These are phyloP conservation scores for Bauhinia variegata DNA, from an alignment of 306 rosid genomes.

Conservation along the genomic window DNA sequence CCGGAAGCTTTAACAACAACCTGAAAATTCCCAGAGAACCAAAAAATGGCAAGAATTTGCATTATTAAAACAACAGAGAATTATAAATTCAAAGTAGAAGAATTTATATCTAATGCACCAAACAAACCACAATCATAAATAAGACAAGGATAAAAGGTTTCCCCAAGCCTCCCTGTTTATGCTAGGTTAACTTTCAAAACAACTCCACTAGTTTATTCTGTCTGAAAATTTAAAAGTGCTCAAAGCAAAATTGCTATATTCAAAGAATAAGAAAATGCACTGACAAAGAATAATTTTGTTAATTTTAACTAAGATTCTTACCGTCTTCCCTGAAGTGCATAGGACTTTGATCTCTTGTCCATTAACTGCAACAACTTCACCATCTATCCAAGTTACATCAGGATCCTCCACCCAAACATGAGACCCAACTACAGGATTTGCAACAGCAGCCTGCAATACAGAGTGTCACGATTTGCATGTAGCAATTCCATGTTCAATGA, in stretches of 20 bases:
- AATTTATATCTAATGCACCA: conserved; percentile 12
- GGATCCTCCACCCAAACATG: conserved; percentile 92
- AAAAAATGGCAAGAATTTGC: conserved; percentile 26
- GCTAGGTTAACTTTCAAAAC: conserved; percentile 17
- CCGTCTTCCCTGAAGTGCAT: conserved; percentile 88
- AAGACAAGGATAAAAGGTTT: background rate
- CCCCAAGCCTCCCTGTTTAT: conserved; percentile 12
- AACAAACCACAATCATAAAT: conserved; percentile 30
- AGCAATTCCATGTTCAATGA: conserved; percentile 27
- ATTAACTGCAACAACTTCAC: conserved; percentile 76
- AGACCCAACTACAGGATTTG: conserved; percentile 72
- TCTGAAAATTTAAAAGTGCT: conserved; percentile 36
- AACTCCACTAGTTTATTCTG: conserved; percentile 5
- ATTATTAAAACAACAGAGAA: conserved; percentile 12
- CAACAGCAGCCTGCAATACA: conserved; percentile 66
- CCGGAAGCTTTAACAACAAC: conserved; percentile 76
- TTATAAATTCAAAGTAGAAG: conserved; percentile 9
- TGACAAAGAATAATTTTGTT: conserved; percentile 11
- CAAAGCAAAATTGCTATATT: conserved; percentile 29
- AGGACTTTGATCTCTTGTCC: conserved; percentile 81
- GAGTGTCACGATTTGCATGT: conserved; percentile 31
- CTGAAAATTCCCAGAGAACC: conserved; percentile 52
- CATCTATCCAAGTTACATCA: conserved; percentile 90
- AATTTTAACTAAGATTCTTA: conserved; percentile 47
- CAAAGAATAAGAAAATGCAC: conserved; percentile 25